Base-by-base conservation (phyloP, 2,329 filamentous ascomycete genomes). In the Diaporthe capsici region DNA sequence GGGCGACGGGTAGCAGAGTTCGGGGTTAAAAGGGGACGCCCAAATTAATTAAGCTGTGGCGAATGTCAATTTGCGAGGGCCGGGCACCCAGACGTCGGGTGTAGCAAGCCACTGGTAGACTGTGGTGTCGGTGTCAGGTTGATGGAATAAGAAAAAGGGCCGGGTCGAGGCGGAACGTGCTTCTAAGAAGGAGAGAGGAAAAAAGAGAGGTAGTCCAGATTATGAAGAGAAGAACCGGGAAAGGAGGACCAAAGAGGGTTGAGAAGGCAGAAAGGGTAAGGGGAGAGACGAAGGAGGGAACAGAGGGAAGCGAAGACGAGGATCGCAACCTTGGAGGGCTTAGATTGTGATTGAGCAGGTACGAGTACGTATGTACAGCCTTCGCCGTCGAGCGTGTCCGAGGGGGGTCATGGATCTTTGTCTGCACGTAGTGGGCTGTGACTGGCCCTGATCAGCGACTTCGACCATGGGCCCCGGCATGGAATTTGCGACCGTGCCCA, bases 301-400 rank as follows among this genome's bases (percentile, higher is more conserved):
- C 44, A 71, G 63, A 75, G 70, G 67, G 67, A 71, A 71, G 49
- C 28, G 65, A 68, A 34, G 73, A 75, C 44, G 68, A 76, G 73
- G 73, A 76, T 72, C 68, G 25, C 68, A 75, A 68, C 75, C 75
- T 73, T 73, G 75, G 39, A 75, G 70, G 75, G 75, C 75, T 77
- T 77, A 77, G 75, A 77, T 74, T 73, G 71, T 65, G 60, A 73
- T 58, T 58, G 71, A 55, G 44, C 31, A 61, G 31, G 55, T 72
- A 53, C 70, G 44, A 44, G 57, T 63, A 63, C 71, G 51, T 22
- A 51, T 3, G 67, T 68, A 68, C 65, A 68, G 65, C 47, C 65
- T 55, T 53, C 63, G 47, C 28, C 13, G 63, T 49, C 63, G 25
- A 68, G 63, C 63, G 63, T 51, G 31, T 51, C 28, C 63, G 63